Base-by-base conservation (phyloP, 2,329 filamentous ascomycete species). In the Exophiala phaeomuriformis region DNA sequence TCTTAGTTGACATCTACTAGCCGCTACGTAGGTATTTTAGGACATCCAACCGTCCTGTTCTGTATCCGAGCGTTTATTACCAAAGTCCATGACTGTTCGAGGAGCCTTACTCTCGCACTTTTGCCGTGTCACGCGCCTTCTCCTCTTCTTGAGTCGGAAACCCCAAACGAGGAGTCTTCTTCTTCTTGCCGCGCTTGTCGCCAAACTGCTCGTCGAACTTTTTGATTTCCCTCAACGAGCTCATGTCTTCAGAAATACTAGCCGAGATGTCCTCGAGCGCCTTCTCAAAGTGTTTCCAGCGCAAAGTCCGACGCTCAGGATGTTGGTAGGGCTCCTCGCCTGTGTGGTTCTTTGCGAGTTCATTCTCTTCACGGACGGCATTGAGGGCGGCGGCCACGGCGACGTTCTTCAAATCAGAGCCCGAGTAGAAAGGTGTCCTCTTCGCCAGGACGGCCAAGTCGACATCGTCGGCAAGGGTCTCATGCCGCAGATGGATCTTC, bases 151-250 rank as follows among this genome's bases (percentile, higher is more conserved):
- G 69, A 19, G 68, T 67, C 45, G 65, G 67, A 62, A 81, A 81
- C 2, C 78, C 78, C 68, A 75, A 77, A 0, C 72, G 71, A 6
- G 68, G 61, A 29, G 69, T 81, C 69, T 80, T 83, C 66, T 80
- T 81, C 65, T 81, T 79, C 62, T 80, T 79, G 1, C 79, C 81
- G 65, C 82, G 85, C 35, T 85, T 80, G 66, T 95, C 90, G 29
- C 93, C 91, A 68, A 90, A 98, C 68, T 91, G 86, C 71, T 95
- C 88, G 67, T 98, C 93, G 66, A 97, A 98, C 71, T 94, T 94
- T 63, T 88, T 81, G 64, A 98, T 95, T 8, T 88, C 87, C 60
- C 82, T 81, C 58, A 98, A 74, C 32, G 83, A 88, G 46, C 82
- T 77, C 91, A 96, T 97, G 65, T 98, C 90, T 69, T 96, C 91